Percentiles rank a stretch among this genome's conserved stretches.
Conservation (phyloP, 495 filamentous ascomycete genomes). For the Geoglossum glabrum region DNA sequence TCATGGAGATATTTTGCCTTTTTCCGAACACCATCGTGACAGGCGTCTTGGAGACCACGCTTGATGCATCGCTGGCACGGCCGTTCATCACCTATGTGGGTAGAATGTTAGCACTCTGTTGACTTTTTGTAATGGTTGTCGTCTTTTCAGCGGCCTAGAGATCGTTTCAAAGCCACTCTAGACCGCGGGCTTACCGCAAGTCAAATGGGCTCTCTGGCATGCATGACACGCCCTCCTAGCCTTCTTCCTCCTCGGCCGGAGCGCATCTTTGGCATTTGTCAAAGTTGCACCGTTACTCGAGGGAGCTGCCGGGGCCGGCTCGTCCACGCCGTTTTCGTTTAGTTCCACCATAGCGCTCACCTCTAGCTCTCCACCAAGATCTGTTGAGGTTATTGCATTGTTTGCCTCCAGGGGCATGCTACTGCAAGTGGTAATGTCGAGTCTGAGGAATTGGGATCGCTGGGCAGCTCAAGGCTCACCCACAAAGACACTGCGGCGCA, state of each 20-base stretch:
- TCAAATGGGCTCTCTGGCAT: constrained; percentile 92
- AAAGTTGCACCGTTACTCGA: constrained; percentile 30
- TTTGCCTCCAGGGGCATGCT: constrained; percentile 34
- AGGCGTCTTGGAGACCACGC: constrained; percentile 69
- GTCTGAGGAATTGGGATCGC: neutral
- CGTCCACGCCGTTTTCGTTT: constrained; percentile 34
- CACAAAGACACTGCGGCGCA: neutral
- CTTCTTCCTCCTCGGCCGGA: constrained; percentile 82
- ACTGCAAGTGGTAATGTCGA: neutral
- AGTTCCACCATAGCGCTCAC: constrained; percentile 32
- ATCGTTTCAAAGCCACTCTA: neutral
- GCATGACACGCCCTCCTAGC: constrained; percentile 87
- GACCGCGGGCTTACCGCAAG: constrained; percentile 56
- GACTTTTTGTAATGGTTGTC: constrained; percentile 6
- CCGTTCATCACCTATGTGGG: constrained; percentile 49
- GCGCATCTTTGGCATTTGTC: constrained; percentile 50
- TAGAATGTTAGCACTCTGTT: constrained; percentile 1
- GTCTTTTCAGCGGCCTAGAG: constrained; percentile 3
- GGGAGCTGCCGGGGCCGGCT: constrained; percentile 32
- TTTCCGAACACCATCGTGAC: constrained; percentile 90
- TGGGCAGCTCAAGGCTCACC: neutral
- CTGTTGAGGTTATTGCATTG: constrained; percentile 25
- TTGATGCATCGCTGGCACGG: constrained; percentile 91
- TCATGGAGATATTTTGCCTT: constrained; percentile 99
- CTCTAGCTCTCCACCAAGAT: constrained; percentile 29